Evolutionary conservation across 169 alveolate genomes (phyloP), one percentile per base, ranked within the genome.

Genomic region (Cryptosporidium sp.): DNA sequence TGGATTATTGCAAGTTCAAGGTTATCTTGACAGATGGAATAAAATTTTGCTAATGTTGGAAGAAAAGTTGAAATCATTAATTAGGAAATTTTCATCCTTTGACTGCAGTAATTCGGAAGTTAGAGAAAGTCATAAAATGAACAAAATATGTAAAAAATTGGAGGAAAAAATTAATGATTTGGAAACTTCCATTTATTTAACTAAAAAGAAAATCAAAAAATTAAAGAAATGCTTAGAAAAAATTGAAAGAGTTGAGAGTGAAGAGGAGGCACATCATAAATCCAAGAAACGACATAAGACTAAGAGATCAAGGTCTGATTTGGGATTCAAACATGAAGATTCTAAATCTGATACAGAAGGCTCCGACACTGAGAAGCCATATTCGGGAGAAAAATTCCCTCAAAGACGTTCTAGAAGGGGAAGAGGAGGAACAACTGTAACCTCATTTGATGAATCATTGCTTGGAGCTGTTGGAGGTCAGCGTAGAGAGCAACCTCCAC

Each of bases 401-500:
- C 35, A n/a, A 2, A 55, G 37, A 10, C 29, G 62, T 4, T 52
- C 35, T 55, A 55, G 7, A 37, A 55, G 67, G 21, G 67, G 67
- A 21, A 10, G 35, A 55, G 21, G 35, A 5, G 6, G 29, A 21
- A 0, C 10, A 6, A 7, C 67, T 4, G 16, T 26, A 0, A 5
- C 6, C 3, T 26, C 29, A 0, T 37, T 23, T 23, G 67, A 55
- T 9, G 67, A 55, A 35, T 33, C 48, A 26, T 0, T n/a, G 3
- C 43, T n/a, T n/a, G 71, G 71, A 0, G 71, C 71, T 0, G 71
- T 65, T n/a, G 71, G 71, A 26, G 67, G 35, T 21, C 12, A 1
- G 23, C 67, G 14, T 55, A 6, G 5, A 14, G 35, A 23, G 0
- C 0, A 2, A 8, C 9, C 48, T 41, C 0, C 48, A 7, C 14